These are phyloP conservation scores for Solanum tarijense DNA, from an alignment of 257 asterid genomes.

Conservation along the genomic window DNA sequence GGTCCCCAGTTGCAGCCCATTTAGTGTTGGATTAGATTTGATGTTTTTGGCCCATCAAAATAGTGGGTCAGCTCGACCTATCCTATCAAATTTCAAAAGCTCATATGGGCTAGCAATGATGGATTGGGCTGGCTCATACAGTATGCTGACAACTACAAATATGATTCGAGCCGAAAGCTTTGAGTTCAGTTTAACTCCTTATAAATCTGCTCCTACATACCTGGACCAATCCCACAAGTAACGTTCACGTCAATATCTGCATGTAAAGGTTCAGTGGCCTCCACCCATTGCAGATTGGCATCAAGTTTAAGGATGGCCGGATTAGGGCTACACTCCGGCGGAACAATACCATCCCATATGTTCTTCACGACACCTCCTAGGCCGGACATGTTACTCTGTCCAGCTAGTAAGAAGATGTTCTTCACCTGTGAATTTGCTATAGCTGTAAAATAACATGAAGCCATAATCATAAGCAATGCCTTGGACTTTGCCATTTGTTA, in stretches of 20 bases:
- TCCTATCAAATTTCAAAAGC: background rate
- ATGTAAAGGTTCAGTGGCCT: background rate
- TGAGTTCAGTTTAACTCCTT: background rate
- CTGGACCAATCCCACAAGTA: background rate
- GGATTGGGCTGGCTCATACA: background rate
- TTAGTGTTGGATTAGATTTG: background rate
- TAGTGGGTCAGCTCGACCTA: background rate
- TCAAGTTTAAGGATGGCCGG: conserved; percentile 1
- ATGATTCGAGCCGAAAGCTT: background rate
- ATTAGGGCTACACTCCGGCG: background rate
- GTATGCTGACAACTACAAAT: background rate
- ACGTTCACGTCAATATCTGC: background rate
- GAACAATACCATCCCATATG: conserved; percentile 12
- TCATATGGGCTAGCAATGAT: background rate
- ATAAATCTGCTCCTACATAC: background rate
- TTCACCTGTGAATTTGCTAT: background rate
- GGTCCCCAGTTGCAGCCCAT: too few species aligned
- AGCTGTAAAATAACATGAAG: background rate
- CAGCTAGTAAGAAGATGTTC: conserved; percentile 10
- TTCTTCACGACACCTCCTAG: conserved; percentile 12
- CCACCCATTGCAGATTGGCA: background rate
- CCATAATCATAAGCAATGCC: background rate
- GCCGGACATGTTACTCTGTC: conserved; percentile 23
- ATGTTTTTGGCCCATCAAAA: background rate
- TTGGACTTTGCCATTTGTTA: background rate